Base-by-base conservation (phyloP, 768 basidiomycete species). In the Amanita molliuscula region DNA sequence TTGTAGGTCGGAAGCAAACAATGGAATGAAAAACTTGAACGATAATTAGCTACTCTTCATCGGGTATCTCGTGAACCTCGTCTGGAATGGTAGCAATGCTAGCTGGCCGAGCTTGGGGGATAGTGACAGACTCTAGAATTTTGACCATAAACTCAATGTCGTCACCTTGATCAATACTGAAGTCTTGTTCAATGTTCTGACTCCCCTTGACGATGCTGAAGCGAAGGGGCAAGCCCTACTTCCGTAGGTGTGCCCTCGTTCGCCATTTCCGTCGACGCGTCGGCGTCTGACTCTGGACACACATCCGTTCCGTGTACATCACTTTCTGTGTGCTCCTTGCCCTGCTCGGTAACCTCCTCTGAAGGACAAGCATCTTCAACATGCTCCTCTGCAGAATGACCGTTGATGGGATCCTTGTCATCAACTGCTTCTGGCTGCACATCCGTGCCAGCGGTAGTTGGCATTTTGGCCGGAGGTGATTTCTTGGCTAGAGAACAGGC, bases 101-200 rank as follows among this genome's bases (percentile, higher is more conserved):
- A 50, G 64, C 63, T 18, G 69, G 68, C 45, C 67, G 68, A 9
- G 65, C 58, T 55, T 73, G 76, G 40, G 65, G 57, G 36, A 65
- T 51, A 33, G 67, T 57, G 26, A 55, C 60, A 1, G 70, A 59
- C 64, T 88, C 81, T 10, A 87, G 76, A 56, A 85, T 70, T 56
- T 73, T 78, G 53, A 88, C 78, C 47, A 86, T 78, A 49, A 78
- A 77, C 61, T 79, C 84, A 26, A 82, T 67, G 26, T 82, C 77
- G 48, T 67, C 61, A 13, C 61, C 71, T 11, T 41, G 26, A 21
- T 28, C 18, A 21, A 34, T 16, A 16, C 34, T 31, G 8, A 23
- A 42, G 23, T 49, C 29, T 29, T 42, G 38, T 31, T 41, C 38
- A 9, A 13, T 42, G 6, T 2, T 15, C 20, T 13, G 28, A 10